Base-by-base conservation (phyloP, 176 grass and related monocot species). In the Poa annua region DNA sequence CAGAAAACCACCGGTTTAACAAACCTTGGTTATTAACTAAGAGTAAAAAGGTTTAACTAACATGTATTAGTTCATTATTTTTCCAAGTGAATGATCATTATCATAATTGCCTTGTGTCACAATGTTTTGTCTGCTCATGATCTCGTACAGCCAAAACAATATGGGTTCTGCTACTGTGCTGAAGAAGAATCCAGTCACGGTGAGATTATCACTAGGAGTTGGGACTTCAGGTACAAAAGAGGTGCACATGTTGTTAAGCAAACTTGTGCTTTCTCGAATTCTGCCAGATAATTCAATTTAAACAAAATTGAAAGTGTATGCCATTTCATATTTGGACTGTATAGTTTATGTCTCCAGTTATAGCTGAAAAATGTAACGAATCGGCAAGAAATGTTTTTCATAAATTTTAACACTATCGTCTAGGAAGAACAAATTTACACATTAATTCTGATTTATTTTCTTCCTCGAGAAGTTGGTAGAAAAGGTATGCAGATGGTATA, bases 401-500 rank as follows among this genome's bases (percentile, higher is more conserved):
- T 8, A 79, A 51, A 59, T 79, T n/a, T 12, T 13, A 26, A 72
- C n/a, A n/a, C 33, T 14, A 85, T 32, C 83, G n/a, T 50, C 68
- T 21, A 61, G 20, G 12, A 59, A 72, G 15, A 80, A 83, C 4
- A 38, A 86, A 64, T 83, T 83, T 69, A 52, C 42, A 81, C 39
- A 80, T 33, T 61, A 17, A 76, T 51, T 74, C 26, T 66, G 61
- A 74, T 56, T 79, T 48, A 48, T 88, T 51, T 3, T 33, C 35
- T 26, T 8, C 48, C 20, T 67, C 25, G 51, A 76, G 67, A 51
- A 24, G 39, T 57, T 88, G 12, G 32, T 72, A 20, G 12, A 88
- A 36, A 16, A 57, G 41, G 24, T 44, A 11, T 17, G 21, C 36
- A 78, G 17, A 73, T 59, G 3, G 45, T 74, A 61, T 94, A 95